Evolutionary conservation across 1,139 yeast species (phyloP).

Genomic region (Geotrichum klebahnii): DNA sequence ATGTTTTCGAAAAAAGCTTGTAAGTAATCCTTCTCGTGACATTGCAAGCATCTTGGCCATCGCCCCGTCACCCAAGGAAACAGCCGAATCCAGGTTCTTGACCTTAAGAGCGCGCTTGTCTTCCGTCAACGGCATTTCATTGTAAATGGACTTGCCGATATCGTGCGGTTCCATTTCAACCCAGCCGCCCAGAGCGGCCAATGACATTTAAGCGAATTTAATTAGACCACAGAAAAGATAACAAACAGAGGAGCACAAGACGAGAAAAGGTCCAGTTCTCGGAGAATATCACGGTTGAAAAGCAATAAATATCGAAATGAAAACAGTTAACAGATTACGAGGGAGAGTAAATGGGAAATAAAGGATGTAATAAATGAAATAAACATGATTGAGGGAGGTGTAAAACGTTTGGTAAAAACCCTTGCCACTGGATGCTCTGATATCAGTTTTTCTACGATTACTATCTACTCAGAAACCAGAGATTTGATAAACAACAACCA

Average conservation of each 20-base stretch:
- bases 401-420: too few relatives aligned
- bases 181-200: constrained; percentile 36
- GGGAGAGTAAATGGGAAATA: background rate
- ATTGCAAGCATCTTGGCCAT: constrained; percentile 42
- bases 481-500: background rate
- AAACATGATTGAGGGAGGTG: too few relatives aligned
- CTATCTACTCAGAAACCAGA: too few relatives aligned
- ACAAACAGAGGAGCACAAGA: background rate
- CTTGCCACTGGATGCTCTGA: too few relatives aligned
- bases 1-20: constrained; percentile 2
- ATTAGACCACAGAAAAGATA: too few relatives aligned
- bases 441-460: too few relatives aligned
- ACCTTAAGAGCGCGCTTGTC: constrained; percentile 44
- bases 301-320: background rate
- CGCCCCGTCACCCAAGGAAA: constrained; percentile 35
- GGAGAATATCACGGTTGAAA: constrained; percentile 47
- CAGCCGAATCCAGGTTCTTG: constrained; percentile 44
- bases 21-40: constrained; percentile 50
- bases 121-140: constrained; percentile 45
- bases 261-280: constrained; percentile 61
- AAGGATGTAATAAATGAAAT: too few relatives aligned
- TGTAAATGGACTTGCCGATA: constrained; percentile 50
- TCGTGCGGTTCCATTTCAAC: constrained; percentile 50
- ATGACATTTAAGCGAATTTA: constrained; percentile 2
- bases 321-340: background rate